Evolutionary conservation across 2,329 filamentous ascomycete genomes (phyloP).

Genomic region (Didymella sp.): DNA sequence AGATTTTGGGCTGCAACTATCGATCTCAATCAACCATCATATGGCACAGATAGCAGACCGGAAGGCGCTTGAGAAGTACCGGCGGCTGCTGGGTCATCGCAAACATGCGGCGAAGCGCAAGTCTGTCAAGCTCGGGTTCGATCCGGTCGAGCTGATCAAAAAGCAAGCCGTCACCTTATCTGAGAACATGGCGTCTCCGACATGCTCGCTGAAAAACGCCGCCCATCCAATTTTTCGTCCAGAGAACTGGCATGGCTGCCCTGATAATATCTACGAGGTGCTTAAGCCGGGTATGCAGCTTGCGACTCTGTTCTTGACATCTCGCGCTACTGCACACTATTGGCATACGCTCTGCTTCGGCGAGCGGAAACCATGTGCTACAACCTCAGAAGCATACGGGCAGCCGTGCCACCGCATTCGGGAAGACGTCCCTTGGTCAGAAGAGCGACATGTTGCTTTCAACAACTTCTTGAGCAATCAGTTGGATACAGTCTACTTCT

Average conservation of each 20-base stretch:
- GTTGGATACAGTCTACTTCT: constrained; percentile 48
- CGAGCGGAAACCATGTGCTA: constrained; percentile 39
- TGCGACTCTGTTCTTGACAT: constrained; percentile 43
- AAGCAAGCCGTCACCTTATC: constrained; percentile 49
- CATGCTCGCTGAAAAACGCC: constrained; percentile 45
- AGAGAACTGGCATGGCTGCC: constrained; percentile 51
- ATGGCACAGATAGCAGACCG: constrained; percentile 49
- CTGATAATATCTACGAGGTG: constrained; percentile 48
- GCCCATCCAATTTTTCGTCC: constrained; percentile 48
- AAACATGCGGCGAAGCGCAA: constrained; percentile 44
- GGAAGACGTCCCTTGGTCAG: constrained; percentile 45
- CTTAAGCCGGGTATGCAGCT: constrained; percentile 49
- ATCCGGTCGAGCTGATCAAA: constrained; percentile 49
- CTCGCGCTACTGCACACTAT: constrained; percentile 47
- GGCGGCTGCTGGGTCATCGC: constrained; percentile 46
- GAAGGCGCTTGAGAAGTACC: constrained; percentile 48
- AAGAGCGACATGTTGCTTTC: constrained; percentile 41
- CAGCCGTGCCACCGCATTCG: constrained; percentile 46
- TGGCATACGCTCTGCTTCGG: constrained; percentile 51
- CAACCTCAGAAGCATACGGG: constrained; percentile 42
- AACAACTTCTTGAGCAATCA: constrained; percentile 42
- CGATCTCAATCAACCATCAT: constrained; percentile 50
- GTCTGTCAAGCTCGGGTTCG: constrained; percentile 46
- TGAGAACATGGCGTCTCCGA: constrained; percentile 23
- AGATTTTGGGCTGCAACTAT: constrained; percentile 48